Evolutionary conservation across 2,329 filamentous ascomycete species (phyloP), one percentile per base, ranked within the genome.

Genomic region (Capronia coronata): DNA sequence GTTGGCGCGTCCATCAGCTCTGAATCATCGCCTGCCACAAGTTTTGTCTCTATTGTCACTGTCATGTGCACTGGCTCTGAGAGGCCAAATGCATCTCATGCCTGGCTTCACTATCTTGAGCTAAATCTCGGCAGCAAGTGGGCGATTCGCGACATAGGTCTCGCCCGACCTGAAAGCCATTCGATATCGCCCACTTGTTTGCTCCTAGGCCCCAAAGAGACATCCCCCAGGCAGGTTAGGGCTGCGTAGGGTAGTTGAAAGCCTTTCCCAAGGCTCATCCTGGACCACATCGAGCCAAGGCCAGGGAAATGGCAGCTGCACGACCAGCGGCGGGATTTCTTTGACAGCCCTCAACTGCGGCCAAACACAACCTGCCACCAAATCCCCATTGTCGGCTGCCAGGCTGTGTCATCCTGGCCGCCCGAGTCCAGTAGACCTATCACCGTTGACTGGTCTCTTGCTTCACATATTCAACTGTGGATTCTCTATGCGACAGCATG

Each of bases 221-320:
- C 14, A 35, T 21, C 34, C 23, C n/a, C n/a, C n/a, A n/a, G n/a
- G n/a, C n/a, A n/a, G n/a, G n/a, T n/a, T n/a, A n/a, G 29, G n/a
- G 7, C 11, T 32, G 11, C 13, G 29, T 9, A n/a, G 29, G 11
- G 29, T 3, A 32, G 35, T n/a, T n/a, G 43, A 43, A 46, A 51
- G 43, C 46, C 29, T 29, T 27, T 45, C 46, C 34, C 37, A 38
- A 48, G 27, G 25, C 43, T 25, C 35, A 19, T 16, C 43, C 42
- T 48, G 53, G 51, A 48, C 54, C 54, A 52, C 48, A 32, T 52
- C 48, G 37, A 43, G 48, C 51, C 43, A 54, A 51, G 43, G 25
- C 42, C 45, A 47, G 16, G n/a, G 32, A 48, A 43, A 30, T 43
- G 29, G 29, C 50, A 51, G 22, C 45, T 47, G 54, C 51, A 53